Evolutionary conservation across 257 asterid genomes (phyloP).

Genomic region (Primulina huaijiensis): DNA sequence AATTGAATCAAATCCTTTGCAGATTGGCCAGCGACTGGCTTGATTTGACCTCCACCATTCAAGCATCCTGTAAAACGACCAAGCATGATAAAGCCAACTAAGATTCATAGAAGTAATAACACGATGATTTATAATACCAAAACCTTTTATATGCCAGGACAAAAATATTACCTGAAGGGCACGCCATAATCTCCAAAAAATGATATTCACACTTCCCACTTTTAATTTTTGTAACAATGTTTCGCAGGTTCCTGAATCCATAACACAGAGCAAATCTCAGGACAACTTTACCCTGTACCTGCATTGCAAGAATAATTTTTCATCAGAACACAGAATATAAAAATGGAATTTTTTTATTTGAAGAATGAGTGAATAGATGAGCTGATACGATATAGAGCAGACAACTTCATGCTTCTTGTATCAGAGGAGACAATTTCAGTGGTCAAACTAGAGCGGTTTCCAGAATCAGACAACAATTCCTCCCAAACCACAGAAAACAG

Average conservation of each 20-base stretch:
- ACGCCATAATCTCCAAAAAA: slow-evolving; percentile 96
- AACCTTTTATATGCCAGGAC: neutral
- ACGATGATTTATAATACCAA: neutral
- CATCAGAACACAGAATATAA: slow-evolving; percentile 14
- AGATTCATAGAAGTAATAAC: slow-evolving; percentile 17
- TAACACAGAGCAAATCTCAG: slow-evolving; percentile 90
- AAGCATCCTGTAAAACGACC: slow-evolving; percentile 65
- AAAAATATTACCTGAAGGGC: slow-evolving; percentile 79
- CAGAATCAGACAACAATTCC: slow-evolving; percentile 6
- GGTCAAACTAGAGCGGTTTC: slow-evolving; percentile 18
- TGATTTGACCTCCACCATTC: slow-evolving; percentile 98
- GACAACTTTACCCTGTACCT: slow-evolving; percentile 71
- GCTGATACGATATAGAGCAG: neutral
- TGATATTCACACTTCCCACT: slow-evolving; percentile 85
- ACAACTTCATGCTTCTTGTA: neutral
- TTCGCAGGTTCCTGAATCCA: slow-evolving; percentile 92
- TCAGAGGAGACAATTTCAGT: slow-evolving; percentile 5
- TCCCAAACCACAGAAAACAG: neutral
- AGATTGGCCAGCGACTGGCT: slow-evolving; percentile 75
- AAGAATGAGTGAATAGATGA: neutral
- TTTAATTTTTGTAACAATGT: slow-evolving; percentile 83
- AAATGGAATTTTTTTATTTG: neutral
- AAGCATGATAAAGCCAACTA: slow-evolving; percentile 18
- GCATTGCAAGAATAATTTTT: slow-evolving; percentile 27
- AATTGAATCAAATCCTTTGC: slow-evolving; percentile 69